These are phyloP conservation scores for Quillaja saponaria DNA, from an alignment of 306 rosid species.

Conservation along the genomic window DNA sequence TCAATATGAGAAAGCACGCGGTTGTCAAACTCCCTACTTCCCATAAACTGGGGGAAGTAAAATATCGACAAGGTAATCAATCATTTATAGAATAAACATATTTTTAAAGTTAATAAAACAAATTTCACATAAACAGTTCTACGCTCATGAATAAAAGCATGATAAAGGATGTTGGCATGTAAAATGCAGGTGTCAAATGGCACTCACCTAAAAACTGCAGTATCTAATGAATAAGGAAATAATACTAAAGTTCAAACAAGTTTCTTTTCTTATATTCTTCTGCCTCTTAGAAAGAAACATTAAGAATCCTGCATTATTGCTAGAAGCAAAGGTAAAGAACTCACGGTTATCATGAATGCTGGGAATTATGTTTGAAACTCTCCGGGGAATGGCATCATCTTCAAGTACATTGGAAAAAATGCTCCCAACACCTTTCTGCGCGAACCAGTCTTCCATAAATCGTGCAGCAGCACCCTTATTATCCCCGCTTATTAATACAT, in stretches of 20 bases:
- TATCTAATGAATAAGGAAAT: no score
- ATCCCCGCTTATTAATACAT: constrained; percentile 84
- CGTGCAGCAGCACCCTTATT: constrained; percentile 94
- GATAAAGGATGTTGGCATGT: constrained; percentile 5
- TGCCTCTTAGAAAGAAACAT: constrained; percentile 17
- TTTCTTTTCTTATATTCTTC: no score
- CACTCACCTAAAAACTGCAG: constrained; percentile 1
- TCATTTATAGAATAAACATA: no score
- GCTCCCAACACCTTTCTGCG: constrained; percentile 33
- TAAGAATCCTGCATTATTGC: constrained; percentile 12
- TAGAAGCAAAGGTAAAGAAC: constrained; percentile 27
- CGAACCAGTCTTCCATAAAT: constrained; percentile 98
- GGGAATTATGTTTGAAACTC: constrained; percentile 50
- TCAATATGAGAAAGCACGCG: no score
- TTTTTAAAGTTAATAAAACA: no score
- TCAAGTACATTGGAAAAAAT: constrained; percentile 27
- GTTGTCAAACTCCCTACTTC: no score
- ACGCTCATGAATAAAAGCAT: constrained; percentile 13
- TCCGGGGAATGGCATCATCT: constrained; percentile 34
- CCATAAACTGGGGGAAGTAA: no score
- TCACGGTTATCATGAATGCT: constrained; percentile 41
- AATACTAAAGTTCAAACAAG: no score
- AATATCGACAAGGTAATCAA: no score
- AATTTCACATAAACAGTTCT: constrained; percentile 10
- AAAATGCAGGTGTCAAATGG: constrained; percentile 11